Base-by-base conservation (phyloP, 441 rosid genomes). In the Euphorbia celastroides region DNA sequence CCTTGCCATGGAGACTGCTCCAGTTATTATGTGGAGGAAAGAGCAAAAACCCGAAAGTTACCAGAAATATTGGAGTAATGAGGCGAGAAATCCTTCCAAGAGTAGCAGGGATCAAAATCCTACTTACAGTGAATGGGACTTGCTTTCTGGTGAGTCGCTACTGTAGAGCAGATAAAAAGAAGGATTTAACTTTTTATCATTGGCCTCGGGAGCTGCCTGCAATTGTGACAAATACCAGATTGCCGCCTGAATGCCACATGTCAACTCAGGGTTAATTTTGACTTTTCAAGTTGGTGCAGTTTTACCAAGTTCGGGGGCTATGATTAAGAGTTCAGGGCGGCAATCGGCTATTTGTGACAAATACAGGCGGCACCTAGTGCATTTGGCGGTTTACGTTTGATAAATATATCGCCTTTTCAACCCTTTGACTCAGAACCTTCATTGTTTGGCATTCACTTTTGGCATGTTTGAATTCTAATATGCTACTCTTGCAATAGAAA, bases 1-100 rank as follows among this genome's bases (percentile, higher is more conserved):
- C 74, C 84, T 93, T 67, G 93, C 97, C 19, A 70, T 84, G 91
- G 98, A 88, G 70, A 86, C 86, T 81, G 88, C 96, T 58, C 90
- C 94, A 5, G 79, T 93, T 55, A 77, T 90, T 52, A 86, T 93
- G 96, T 90, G 98, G 98, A 82, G 73, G 78, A 83, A 84, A 72
- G 94, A 75, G 67, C 77, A 67, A 57, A 83, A 77, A 57, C 94
- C 93, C 8, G 97, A 90, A 57, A 69, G 72, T 55, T 87, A 85
- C 67, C 69, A 78, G 64, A 84, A 85, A 76, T 90, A 83, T 42
- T 90, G 97, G 97, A 88, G 74, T 75, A 81, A 78, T 23, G 76
- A 81, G n/a, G 66, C 81, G 0, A 78, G 79, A 85, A 81, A 78
- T 81, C 80, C 85, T 70, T 46, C 82, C 17, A 84, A 82, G 76